These are phyloP conservation scores for Pyrus communis DNA, from an alignment of 306 rosid species.

Conservation along the genomic window DNA sequence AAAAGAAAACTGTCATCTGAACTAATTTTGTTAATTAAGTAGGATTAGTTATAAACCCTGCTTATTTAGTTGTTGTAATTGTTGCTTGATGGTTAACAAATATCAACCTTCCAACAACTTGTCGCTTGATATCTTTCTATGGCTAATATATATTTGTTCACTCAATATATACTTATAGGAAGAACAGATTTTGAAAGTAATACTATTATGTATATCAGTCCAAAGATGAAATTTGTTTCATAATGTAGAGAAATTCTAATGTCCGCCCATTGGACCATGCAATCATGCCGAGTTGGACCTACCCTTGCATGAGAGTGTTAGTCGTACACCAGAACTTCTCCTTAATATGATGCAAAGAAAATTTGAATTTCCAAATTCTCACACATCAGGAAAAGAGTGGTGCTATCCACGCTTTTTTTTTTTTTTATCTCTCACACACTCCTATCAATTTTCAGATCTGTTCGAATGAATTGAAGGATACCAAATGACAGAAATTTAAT, in stretches of 20 bases:
- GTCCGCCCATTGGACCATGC: no score
- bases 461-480: no score
- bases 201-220: no score
- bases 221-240: no score
- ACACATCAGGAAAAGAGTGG: background rate
- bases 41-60: background rate
- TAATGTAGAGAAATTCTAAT: no score
- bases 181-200: background rate
- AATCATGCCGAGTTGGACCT: no score
- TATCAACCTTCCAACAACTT: background rate
- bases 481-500: no score
- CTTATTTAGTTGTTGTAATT: background rate
- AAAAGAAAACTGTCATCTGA: background rate
- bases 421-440: no score
- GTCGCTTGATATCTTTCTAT: background rate
- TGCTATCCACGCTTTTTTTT: no score
- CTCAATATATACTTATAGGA: background rate
- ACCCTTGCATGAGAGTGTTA: no score
- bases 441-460: no score
- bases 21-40: background rate
- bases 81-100: background rate
- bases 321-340: no score
- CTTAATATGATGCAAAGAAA: background rate
- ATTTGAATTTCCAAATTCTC: background rate
- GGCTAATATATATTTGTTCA: background rate